Base-by-base conservation (phyloP, 1,139 yeast genomes). In the Geotrichum histeridarum region DNA sequence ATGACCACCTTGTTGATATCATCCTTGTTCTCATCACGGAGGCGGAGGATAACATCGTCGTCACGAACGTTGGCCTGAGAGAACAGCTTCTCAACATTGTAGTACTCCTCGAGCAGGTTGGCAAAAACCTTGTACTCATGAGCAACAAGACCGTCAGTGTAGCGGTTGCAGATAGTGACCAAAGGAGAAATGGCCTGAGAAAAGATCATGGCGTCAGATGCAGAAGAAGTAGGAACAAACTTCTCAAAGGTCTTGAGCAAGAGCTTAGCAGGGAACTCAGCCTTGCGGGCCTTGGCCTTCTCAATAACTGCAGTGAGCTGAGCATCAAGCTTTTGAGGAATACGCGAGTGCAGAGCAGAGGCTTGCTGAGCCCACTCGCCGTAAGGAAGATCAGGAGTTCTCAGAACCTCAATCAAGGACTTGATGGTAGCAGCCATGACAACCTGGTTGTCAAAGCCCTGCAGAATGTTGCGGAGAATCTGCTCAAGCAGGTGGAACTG, bases 381-480 rank as follows among this genome's bases (percentile, higher is more conserved):
- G 70, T 81, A 93, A 50, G 99, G 99, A 66, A 93, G 77, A 55
- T 86, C 85, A 51, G 82, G 85, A 67, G 88, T 81, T 67, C 86
- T 81, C 72, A 94, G 77, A 35, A 86, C 83, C 54, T 80, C 84
- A 59, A 84, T 78, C 64, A 91, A 76, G 60, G 78, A 82, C 66
- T 83, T 82, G 65, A 93, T 79, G 38, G 96, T 86, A 15, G 86
- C 75, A 63, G 82, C 84, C 95, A 93, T 82, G 60, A 91, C 86
- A 61, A 89, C 95, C 75, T 91, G 98, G 72, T 93, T 93, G 69
- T 94, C 99, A 67, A 81, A 93, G 58, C 99, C 99, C 52, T 79
- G 79, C 68, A 93, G 78, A 61, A 91, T 91, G 71, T 90, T 86
- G 62, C 79, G 75, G 69, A 93, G 77, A 59, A 87, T 81, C 12